Evolutionary conservation across 768 basidiomycete species (phyloP).

Genomic region (Sutorius australiensis): DNA sequence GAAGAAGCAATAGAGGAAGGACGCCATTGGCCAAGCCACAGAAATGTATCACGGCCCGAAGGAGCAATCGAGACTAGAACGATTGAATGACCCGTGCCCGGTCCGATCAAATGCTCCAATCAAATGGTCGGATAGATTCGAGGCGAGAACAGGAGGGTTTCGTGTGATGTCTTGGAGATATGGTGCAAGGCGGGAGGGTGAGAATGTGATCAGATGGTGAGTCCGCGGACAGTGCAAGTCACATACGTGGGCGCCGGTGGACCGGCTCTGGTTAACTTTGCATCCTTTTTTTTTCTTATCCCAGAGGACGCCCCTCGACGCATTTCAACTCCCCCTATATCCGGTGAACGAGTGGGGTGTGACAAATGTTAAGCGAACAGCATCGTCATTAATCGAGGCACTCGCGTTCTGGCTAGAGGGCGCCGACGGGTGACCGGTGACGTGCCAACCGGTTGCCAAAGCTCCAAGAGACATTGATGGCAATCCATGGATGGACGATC

Average conservation of each 20-base stretch:
- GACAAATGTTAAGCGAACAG: neutral
- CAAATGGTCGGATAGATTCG: neutral
- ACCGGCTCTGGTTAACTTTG: neutral
- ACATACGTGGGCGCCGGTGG: neutral
- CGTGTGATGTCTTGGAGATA: neutral
- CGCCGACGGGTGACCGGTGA: neutral
- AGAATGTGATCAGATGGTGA: neutral
- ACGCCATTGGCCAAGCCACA: conserved; percentile 10
- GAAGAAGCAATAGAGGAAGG: neutral
- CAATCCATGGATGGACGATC: neutral
- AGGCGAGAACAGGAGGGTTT: neutral
- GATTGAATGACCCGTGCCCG: neutral
- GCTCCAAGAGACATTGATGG: neutral
- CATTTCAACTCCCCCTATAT: neutral
- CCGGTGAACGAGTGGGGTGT: neutral
- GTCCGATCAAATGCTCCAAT: neutral
- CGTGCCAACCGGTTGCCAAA: neutral
- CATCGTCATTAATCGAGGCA: neutral
- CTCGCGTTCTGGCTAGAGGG: neutral
- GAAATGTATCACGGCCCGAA: conserved; percentile 10
- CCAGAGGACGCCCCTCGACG: neutral
- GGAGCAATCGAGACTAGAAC: conserved; percentile 3
- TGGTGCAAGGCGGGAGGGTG: neutral
- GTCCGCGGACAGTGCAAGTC: neutral
- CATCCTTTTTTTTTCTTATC: neutral